Percentiles rank a stretch among this genome's conserved stretches.
Evolutionary conservation across 257 asterid genomes (phyloP).

Genomic region (Solanum piurae): DNA sequence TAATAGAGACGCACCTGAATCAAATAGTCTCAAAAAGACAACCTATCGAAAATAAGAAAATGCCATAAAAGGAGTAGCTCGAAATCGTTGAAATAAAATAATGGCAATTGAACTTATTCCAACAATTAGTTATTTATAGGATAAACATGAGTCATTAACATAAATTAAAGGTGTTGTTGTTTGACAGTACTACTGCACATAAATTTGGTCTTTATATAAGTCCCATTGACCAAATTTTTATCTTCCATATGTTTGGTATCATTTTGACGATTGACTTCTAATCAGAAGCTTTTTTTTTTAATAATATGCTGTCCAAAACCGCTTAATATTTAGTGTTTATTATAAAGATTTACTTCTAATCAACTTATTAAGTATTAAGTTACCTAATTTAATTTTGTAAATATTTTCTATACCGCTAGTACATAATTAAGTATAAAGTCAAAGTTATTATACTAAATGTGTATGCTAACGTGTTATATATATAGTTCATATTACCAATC

Average conservation of each 20-base stretch:
- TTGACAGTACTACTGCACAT: not conserved
- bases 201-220: not conserved
- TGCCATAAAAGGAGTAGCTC: not conserved
- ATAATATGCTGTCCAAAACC: not conserved
- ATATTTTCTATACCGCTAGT: not conserved
- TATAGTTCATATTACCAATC: not conserved
- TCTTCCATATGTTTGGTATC: not conserved
- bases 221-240: not conserved
- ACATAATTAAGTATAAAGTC: not conserved
- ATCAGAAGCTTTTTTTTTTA: not conserved
- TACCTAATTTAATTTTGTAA: not conserved
- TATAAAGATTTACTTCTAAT: not conserved
- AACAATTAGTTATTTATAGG: not conserved
- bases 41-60: not conserved
- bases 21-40: not conserved
- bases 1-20: not conserved
- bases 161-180: not conserved
- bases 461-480: not conserved
- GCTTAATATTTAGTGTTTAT: not conserved
- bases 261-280: not conserved
- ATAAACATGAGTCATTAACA: not conserved
- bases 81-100: not conserved
- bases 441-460: not conserved
- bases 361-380: not conserved
- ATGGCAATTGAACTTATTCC: not conserved